These are phyloP conservation scores for Pleurotus tuber-regium DNA, from an alignment of 768 basidiomycete genomes.

Conservation along the genomic window DNA sequence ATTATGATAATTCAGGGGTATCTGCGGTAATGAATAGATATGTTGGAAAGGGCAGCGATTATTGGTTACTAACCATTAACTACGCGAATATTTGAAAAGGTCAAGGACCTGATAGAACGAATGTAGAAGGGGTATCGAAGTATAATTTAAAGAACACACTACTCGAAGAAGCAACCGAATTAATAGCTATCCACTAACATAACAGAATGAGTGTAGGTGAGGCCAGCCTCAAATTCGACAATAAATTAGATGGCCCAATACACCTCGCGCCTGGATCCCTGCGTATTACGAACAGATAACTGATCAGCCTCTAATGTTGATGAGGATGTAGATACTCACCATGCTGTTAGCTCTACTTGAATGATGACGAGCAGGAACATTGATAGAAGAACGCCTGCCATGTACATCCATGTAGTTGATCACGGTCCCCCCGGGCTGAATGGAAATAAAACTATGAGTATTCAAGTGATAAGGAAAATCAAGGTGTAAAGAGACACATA, in stretches of 20 bases:
- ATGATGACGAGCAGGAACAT: neutral
- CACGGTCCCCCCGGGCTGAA: neutral
- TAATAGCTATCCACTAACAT: no score
- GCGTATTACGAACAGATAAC: neutral
- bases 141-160: no score
- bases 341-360: neutral
- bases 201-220: neutral
- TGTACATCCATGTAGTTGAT: neutral
- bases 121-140: no score
- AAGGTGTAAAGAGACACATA: no score
- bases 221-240: neutral
- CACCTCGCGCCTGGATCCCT: neutral
- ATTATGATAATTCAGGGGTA: no score
- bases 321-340: neutral
- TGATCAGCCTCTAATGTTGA: neutral
- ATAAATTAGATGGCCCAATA: neutral
- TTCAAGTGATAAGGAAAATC: neutral
- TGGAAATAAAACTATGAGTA: neutral
- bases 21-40: no score
- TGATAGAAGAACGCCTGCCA: neutral
- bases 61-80: no score
- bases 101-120: no score
- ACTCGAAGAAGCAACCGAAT: no score
- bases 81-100: no score
- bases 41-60: no score